Conservation (phyloP, 2,329 filamentous ascomycete species). For the Xylariaceae sp. region DNA sequence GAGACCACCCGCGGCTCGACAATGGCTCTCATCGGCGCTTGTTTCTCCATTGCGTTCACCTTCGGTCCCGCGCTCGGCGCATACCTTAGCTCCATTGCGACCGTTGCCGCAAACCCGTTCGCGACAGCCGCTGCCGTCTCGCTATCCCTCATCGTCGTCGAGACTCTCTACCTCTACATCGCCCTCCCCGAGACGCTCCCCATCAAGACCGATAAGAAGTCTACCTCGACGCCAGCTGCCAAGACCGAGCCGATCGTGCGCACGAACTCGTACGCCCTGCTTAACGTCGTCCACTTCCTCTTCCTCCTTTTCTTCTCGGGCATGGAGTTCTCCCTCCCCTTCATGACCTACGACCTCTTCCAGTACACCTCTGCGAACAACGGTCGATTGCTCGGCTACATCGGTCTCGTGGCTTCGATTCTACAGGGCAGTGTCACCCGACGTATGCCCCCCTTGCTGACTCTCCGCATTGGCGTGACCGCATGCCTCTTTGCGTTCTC, state of each 20-base stretch:
- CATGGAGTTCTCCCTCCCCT: slow-evolving; percentile 95
- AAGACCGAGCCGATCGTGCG: slow-evolving; percentile 38
- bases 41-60: slow-evolving; percentile 96
- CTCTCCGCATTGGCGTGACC: slow-evolving; percentile 72
- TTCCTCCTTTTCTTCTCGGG: slow-evolving; percentile 97
- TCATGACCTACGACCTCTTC: slow-evolving; percentile 96
- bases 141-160: slow-evolving; percentile 73
- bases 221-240: slow-evolving; percentile 22
- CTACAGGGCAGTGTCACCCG: slow-evolving; percentile 90
- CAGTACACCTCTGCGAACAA: slow-evolving; percentile 73
- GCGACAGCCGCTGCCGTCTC: slow-evolving; percentile 87
- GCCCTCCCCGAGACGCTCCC: slow-evolving; percentile 83
- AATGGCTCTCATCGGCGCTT: slow-evolving; percentile 93
- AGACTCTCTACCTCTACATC: slow-evolving; percentile 83
- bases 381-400: slow-evolving; percentile 79
- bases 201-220: slow-evolving; percentile 39
- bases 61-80: slow-evolving; percentile 91
- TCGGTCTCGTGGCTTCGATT: slow-evolving; percentile 86
- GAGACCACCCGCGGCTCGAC: slow-evolving; percentile 78
- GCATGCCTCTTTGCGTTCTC: slow-evolving; percentile 76
- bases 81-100: slow-evolving; percentile 70
- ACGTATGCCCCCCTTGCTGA: slow-evolving; percentile 72
- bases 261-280: slow-evolving; percentile 76
- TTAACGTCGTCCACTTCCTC: slow-evolving; percentile 80
- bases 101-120: slow-evolving; percentile 84